Evolutionary conservation across 768 basidiomycete species (phyloP).

Genomic region (Xanthoconium stramineum): DNA sequence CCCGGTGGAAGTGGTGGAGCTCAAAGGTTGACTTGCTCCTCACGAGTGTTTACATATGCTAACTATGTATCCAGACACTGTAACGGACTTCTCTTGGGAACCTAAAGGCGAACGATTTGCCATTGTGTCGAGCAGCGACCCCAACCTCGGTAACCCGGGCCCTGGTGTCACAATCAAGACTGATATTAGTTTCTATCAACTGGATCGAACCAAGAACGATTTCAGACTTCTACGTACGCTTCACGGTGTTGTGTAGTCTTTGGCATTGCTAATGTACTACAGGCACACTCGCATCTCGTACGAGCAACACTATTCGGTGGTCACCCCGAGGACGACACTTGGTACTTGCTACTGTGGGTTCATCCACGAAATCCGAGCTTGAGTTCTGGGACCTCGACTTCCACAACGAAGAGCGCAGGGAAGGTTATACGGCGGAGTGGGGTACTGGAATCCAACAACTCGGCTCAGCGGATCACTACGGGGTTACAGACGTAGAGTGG

Average conservation of each 20-base stretch:
- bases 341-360: slow-evolving; percentile 93
- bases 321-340: slow-evolving; percentile 95
- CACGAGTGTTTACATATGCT: background rate
- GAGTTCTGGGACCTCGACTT: slow-evolving; percentile 99
- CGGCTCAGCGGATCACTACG: slow-evolving; percentile 90
- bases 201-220: slow-evolving; percentile 89
- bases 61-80: slow-evolving; percentile 61
- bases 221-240: slow-evolving; percentile 82
- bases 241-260: slow-evolving; percentile 5
- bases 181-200: slow-evolving; percentile 93
- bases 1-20: slow-evolving; percentile 95
- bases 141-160: slow-evolving; percentile 85
- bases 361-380: slow-evolving; percentile 91
- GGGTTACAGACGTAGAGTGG: slow-evolving; percentile 97
- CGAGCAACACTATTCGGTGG: slow-evolving; percentile 94
- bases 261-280: slow-evolving; percentile 7
- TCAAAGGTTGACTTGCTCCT: slow-evolving; percentile 65
- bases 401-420: slow-evolving; percentile 53
- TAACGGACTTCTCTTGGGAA: slow-evolving; percentile 97
- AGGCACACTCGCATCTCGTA: slow-evolving; percentile 79
- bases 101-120: slow-evolving; percentile 97
- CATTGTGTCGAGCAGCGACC: slow-evolving; percentile 91
- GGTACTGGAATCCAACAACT: slow-evolving; percentile 83
- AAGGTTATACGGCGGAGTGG: slow-evolving; percentile 62
- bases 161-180: slow-evolving; percentile 96